These are phyloP conservation scores for Vanrija sp. DNA, from an alignment of 1,284 basidiomycete species.

Conservation along the genomic window DNA sequence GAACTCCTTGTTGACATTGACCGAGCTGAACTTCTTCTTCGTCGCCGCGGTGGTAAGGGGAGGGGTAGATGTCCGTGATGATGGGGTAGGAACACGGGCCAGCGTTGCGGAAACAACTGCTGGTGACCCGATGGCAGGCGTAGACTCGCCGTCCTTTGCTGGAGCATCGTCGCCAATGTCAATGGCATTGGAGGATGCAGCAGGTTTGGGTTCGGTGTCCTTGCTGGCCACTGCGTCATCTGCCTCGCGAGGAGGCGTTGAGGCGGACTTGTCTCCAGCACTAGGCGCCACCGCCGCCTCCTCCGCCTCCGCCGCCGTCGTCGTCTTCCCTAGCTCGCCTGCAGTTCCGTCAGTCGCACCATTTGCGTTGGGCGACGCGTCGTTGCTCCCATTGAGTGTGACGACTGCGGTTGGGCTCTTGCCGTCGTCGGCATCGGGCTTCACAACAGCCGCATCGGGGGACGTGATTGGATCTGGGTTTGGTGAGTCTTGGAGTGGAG, in stretches of 20 bases:
- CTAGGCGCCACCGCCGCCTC: neutral
- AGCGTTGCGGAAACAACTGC: slow-evolving; percentile 8
- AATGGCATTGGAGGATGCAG: no score
- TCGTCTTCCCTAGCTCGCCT: neutral
- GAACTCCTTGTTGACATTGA: slow-evolving; percentile 92
- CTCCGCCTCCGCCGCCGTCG: neutral
- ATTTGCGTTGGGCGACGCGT: neutral
- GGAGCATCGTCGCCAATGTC: no score
- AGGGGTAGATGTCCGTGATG: slow-evolving; percentile 42
- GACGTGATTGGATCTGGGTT: neutral
- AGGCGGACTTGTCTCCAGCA: neutral
- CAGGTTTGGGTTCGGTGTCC: no score
- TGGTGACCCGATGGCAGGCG: neutral
- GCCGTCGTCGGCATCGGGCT: neutral
- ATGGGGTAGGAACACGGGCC: slow-evolving; percentile 31
- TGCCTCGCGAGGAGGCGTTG: no score
- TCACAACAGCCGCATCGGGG: neutral
- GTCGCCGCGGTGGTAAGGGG: slow-evolving; percentile 52
- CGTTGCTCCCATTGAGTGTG: no score
- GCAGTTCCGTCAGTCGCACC: neutral
- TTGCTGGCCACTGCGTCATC: no score
- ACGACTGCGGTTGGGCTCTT: no score
- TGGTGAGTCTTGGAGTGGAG: neutral
- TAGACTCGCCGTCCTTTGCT: no score
- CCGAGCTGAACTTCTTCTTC: slow-evolving; percentile 77